Base-by-base conservation (phyloP, 169 alveolate species). In the Plasmodium coatneyi region DNA sequence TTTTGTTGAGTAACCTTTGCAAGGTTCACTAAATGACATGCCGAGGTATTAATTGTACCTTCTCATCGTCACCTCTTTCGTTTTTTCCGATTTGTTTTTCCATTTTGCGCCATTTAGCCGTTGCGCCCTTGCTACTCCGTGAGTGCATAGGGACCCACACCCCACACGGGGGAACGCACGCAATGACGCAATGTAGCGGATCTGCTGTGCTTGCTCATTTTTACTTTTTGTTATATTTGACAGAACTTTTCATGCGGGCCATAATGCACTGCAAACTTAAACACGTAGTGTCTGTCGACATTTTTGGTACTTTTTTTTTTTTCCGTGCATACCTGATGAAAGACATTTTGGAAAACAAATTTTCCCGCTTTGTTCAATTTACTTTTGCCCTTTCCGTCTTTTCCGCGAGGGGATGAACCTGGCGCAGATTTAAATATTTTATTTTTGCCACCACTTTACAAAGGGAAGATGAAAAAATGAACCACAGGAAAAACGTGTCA, bases 301-400 rank as follows among this genome's bases (percentile, higher is more conserved):
- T 46, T 36, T 79, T 79, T 79, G 49, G 19, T 79, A 36, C 30
- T 79, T 79, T 16, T 79, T 79, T 79, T 25, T 60, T 60, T 60
- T 60, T 60, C 14, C 16, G 76, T 60, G 76, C 76, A 60, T 19
- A 60, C 76, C 12, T 60, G 76, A 28, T 19, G 76, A 19, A 60
- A 60, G 36, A 60, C 34, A 25, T 60, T 60, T 60, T 60, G 28
- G 76, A 60, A 60, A 60, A 22, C 3, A 60, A 19, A 0, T 12
- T 46, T 10, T 19, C 56, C 56, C 56, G 19, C 19, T 10, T 46
- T 46, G 56, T 46, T 46, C 19, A 12, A 10, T 46, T 46, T 46
- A 1, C 19, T 46, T 46, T 46, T 46, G n/a, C 56, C 56, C 19
- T 5, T 46, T 46, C 6, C 1, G 19, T 14, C 56, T 46, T 46